A percentile compares a stretch with the other conserved stretches of the same genome.
Conservation (phyloP, 139 green algal species). For the Chlamydomonas incerta region DNA sequence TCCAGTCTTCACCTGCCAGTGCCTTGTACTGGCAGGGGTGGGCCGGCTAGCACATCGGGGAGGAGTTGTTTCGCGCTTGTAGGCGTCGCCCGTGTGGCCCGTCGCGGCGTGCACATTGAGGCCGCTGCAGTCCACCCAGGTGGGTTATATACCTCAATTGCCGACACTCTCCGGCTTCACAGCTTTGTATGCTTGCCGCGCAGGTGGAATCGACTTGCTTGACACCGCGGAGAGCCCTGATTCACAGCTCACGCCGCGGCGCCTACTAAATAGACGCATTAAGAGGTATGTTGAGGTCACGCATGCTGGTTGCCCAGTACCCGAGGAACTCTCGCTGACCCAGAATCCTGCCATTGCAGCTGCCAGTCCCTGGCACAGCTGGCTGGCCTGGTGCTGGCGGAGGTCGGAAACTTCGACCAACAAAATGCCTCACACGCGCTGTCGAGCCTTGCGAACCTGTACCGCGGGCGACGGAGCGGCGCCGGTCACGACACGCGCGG, state of each 20-base stretch:
- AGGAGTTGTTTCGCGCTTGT: background rate
- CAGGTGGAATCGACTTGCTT: background rate
- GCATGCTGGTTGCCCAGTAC: too few species aligned
- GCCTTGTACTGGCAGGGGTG: conserved; percentile 11
- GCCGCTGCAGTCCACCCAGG: conserved; percentile 6
- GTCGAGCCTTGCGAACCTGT: conserved; percentile 20
- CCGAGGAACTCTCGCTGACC: too few species aligned
- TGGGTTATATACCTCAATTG: too few species aligned
- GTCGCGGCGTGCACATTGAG: background rate
- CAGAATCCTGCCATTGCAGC: background rate
- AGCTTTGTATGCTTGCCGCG: background rate
- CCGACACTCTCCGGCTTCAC: too few species aligned
- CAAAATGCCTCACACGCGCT: conserved; percentile 29
- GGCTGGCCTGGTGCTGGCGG: background rate
- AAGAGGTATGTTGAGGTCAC: conserved; percentile 21
- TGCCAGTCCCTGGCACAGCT: background rate
- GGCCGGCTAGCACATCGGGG: conserved; percentile 8
- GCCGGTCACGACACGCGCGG: too few species aligned
- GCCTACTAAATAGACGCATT: conserved; percentile 24
- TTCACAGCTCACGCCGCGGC: conserved; percentile 6
- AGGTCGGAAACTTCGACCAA: conserved; percentile 16
- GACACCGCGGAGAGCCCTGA: background rate
- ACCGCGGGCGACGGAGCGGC: background rate
- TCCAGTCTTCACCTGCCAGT: background rate
- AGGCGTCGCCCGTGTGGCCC: too few species aligned